Evolutionary conservation across 2,329 filamentous ascomycete genomes (phyloP), one percentile per base, ranked within the genome.

Genomic region (Ascochyta lentis): DNA sequence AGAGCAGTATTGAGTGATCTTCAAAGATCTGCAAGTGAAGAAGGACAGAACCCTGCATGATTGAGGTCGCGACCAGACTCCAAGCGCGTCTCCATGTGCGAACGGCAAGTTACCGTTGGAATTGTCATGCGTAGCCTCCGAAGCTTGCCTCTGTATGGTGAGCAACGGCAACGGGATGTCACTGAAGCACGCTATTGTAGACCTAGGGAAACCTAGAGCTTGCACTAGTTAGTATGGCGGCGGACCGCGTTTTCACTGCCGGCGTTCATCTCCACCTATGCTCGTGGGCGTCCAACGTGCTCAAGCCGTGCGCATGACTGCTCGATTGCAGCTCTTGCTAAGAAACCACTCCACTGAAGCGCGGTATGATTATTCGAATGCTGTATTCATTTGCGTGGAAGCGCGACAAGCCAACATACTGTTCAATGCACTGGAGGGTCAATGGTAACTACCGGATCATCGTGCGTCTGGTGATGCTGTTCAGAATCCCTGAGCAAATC

Each of bases 181-280:
- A 54, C 39, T 48, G 44, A 48, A 48, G 44, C 39, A 42, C 39
- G 26, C 45, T 54, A 54, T 13, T 26, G 26, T 44, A 39, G 39
- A 49, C 39, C 45, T 19, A 22, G 37, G 33, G 13, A 26, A 35
- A 40, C 22, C 43, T 43, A 40, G 27, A 29, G 3, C 40, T 33
- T 16, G 26, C 40, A 34, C 52, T 49, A 49, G 19, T 2, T 6
- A n/a, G 8, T 39, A 22, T 33, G 44, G 39, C 39, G 33, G 44
- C 12, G 39, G 39, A 22, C 35, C 22, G 33, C 24, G 9, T 26
- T 26, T 26, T 47, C 24, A 49, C 26, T 48, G 51, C 39, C 50
- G 50, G 33, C 24, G 35, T 42, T 27, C 8, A 15, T 22, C 16
- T 39, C 38, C 38, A 47, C 44, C 40, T 16, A 22, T 27, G n/a